These are phyloP conservation scores for Coemansia sp. DNA, from an alignment of 192 early-diverging fungal genomes.

Conservation along the genomic window DNA sequence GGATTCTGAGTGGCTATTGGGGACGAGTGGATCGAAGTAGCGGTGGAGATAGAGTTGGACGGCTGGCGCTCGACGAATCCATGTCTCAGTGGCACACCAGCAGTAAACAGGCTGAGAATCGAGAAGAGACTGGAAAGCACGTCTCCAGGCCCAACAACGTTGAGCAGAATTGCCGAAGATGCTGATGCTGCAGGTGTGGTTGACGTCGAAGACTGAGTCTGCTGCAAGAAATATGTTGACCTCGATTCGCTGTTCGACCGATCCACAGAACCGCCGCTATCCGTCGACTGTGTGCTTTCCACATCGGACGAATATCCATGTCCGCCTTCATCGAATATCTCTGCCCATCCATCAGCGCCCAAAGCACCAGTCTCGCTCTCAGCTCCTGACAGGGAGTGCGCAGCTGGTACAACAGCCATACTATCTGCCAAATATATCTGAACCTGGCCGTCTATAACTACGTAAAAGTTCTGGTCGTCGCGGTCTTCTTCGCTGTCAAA, in stretches of 20 bases:
- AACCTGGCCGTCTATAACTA: constrained; percentile 93
- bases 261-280: constrained; percentile 2
- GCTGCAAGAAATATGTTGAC: not conserved
- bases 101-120: constrained; percentile 87
- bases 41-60: not conserved
- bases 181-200: not conserved
- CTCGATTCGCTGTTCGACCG: not conserved
- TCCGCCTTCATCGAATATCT: constrained; percentile 4
- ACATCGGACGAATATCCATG: constrained; percentile 32
- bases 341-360: constrained; percentile 10
- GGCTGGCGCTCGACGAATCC: constrained; percentile 1
- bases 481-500: constrained; percentile 69
- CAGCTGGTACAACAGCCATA: not conserved
- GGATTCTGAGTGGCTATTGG: constrained; percentile 13
- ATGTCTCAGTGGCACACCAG: constrained; percentile 61
- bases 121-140: constrained; percentile 92
- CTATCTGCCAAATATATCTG: constrained; percentile 74
- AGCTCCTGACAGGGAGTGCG: not conserved
- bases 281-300: not conserved
- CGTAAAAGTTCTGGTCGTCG: constrained; percentile 76
- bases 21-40: not conserved
- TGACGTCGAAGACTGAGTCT: not conserved
- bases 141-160: constrained; percentile 87
- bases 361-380: constrained; percentile 3
- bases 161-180: constrained; percentile 62